Evolutionary conservation across 352 stramenopile species (phyloP).

Genomic region (Plasmopara halstedii): DNA sequence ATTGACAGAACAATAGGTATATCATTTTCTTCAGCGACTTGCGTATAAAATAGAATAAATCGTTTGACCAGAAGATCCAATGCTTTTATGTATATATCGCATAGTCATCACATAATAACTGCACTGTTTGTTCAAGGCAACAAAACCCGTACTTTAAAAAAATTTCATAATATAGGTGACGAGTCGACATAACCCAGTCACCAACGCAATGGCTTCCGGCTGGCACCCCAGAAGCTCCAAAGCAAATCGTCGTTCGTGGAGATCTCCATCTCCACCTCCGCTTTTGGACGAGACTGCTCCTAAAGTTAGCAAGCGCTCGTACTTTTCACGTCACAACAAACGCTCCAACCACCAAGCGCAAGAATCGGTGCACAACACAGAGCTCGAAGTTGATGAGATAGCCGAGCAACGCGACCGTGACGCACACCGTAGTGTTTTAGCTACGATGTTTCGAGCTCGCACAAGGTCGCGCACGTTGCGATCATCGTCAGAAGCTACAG

Average conservation of each 20-base stretch:
- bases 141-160: no score
- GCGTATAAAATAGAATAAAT: no score
- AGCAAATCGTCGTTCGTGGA: neutral
- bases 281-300: slow-evolving; percentile 13
- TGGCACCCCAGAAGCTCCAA: neutral
- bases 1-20: no score
- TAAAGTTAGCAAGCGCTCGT: slow-evolving; percentile 4
- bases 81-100: no score
- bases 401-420: slow-evolving; percentile 18
- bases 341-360: slow-evolving; percentile 5
- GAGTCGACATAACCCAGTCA: no score
- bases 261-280: slow-evolving; percentile 13
- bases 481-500: slow-evolving; percentile 17
- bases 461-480: slow-evolving; percentile 12
- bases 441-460: slow-evolving; percentile 19
- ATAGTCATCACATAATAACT: no score
- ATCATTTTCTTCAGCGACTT: no score
- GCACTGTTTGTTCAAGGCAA: no score
- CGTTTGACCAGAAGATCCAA: no score
- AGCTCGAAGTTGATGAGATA: slow-evolving; percentile 27
- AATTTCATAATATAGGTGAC: no score
- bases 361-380: slow-evolving; percentile 8
- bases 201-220: neutral
- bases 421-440: slow-evolving; percentile 14
- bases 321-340: slow-evolving; percentile 14